Percentiles rank a stretch among this genome's conserved stretches.
These are phyloP conservation scores for Paxillus involutus DNA, from an alignment of 768 basidiomycete species.

Conservation along the genomic window DNA sequence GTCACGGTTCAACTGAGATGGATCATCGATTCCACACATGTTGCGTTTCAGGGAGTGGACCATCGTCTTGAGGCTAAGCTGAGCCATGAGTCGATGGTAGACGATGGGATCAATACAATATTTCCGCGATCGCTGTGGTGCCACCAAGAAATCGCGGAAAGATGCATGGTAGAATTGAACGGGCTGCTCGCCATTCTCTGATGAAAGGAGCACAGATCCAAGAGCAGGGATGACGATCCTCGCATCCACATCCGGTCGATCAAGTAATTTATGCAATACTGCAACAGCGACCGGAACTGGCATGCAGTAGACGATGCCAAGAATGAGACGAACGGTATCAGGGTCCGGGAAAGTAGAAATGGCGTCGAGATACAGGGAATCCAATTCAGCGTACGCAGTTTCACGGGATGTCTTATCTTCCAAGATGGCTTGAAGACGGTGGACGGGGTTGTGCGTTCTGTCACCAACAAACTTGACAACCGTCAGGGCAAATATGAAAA, in stretches of 20 bases:
- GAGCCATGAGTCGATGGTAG: slow-evolving; percentile 16
- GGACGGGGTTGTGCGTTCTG: slow-evolving; percentile 15
- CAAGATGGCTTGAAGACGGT: slow-evolving; percentile 13
- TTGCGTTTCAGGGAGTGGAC: slow-evolving; percentile 9
- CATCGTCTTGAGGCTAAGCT: slow-evolving; percentile 17
- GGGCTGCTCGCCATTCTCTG: slow-evolving; percentile 10
- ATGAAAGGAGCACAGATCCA: slow-evolving; percentile 15
- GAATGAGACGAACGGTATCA: slow-evolving; percentile 15
- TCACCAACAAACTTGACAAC: slow-evolving; percentile 26
- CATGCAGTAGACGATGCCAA: slow-evolving; percentile 17
- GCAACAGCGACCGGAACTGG: slow-evolving; percentile 12
- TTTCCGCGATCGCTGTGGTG: slow-evolving; percentile 15
- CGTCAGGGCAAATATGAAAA: slow-evolving; percentile 29
- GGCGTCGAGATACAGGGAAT: slow-evolving; percentile 15
- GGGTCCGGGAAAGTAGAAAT: slow-evolving; percentile 14
- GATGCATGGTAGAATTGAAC: slow-evolving; percentile 22
- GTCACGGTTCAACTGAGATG: slow-evolving; percentile 12
- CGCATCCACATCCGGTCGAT: slow-evolving; percentile 12
- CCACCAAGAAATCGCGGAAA: slow-evolving; percentile 20
- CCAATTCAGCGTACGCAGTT: slow-evolving; percentile 13
- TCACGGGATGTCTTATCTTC: slow-evolving; percentile 6
- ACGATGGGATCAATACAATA: slow-evolving; percentile 5
- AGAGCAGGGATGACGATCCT: slow-evolving; percentile 20
- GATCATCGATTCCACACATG: slow-evolving; percentile 16
- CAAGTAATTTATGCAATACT: slow-evolving; percentile 8